phyloP scores from a whole-genome alignment of 139 green algal genomes.

The Ostreobium quekettii region DNA sequence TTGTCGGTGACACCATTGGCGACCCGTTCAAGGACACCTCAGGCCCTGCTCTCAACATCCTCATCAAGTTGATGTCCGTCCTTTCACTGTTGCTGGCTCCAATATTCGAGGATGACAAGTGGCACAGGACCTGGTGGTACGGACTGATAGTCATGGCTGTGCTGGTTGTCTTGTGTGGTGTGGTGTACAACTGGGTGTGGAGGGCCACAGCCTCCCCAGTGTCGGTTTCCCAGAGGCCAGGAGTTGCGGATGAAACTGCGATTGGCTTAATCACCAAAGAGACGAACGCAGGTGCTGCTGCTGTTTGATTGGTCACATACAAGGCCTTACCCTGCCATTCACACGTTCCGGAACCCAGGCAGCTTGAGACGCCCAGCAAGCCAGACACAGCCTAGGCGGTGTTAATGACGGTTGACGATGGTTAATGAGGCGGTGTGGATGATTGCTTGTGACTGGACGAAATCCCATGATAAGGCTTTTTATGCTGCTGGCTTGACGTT shows the following conservation, averaged over 20 bases:
- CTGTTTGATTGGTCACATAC: no score
- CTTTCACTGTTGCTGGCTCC: conserved; percentile 47
- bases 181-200: conserved; percentile 12
- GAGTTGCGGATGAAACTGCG: not conserved
- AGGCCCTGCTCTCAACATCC: conserved; percentile 46
- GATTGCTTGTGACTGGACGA: no score
- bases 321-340: no score
- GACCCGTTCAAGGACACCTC: conserved; percentile 53
- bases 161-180: not conserved
- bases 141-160: conserved; percentile 18
- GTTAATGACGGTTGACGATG: no score
- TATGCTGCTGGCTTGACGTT: no score
- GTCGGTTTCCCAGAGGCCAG: not conserved
- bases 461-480: no score
- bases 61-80: conserved; percentile 60
- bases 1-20: conserved; percentile 51
- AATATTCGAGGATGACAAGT: conserved; percentile 29
- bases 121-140: conserved; percentile 18
- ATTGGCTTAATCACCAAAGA: not conserved
- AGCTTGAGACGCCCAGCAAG: no score
- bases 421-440: no score
- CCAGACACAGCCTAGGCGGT: no score
- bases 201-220: not conserved
- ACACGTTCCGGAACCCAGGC: no score
- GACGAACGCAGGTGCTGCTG: no score